Evolutionary conservation across 305 asterid genomes (phyloP).

Genomic region (Fraxinus ornus): DNA sequence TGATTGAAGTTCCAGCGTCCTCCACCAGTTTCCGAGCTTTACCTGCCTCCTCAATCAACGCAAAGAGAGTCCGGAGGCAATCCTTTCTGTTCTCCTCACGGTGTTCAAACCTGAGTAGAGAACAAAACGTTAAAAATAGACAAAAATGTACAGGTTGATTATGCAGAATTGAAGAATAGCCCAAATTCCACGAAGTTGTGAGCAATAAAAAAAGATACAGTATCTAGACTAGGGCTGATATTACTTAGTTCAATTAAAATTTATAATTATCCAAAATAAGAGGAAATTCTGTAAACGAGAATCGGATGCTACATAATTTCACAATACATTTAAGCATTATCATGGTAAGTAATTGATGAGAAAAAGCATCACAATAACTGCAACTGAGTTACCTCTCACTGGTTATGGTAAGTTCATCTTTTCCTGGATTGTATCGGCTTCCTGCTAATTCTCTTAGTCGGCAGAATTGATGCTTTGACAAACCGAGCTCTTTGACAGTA

Average conservation of each 20-base stretch:
- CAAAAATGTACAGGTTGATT: neutral
- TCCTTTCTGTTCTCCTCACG: constrained; percentile 98
- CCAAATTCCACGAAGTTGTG: neutral
- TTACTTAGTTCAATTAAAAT: neutral
- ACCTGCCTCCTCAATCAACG: constrained; percentile 80
- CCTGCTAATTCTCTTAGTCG: constrained; percentile 86
- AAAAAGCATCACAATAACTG: neutral
- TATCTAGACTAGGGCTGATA: neutral
- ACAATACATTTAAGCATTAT: constrained; percentile 6
- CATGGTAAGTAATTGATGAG: neutral
- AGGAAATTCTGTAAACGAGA: neutral
- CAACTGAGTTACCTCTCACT: constrained; percentile 69
- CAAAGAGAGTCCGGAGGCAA: constrained; percentile 75
- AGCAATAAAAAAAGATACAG: neutral
- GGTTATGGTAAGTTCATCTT: constrained; percentile 84
- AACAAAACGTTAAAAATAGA: constrained; percentile 1
- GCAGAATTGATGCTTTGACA: constrained; percentile 67
- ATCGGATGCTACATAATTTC: neutral
- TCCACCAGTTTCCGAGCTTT: constrained; percentile 69
- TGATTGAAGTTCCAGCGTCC: constrained; percentile 53
- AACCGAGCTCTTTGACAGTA: constrained; percentile 82
- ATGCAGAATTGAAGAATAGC: constrained; percentile 1
- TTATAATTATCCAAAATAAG: neutral
- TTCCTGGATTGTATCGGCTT: constrained; percentile 84
- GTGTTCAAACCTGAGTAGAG: constrained; percentile 63